These are phyloP conservation scores for Scheffersomyces lignosus DNA, from an alignment of 805 yeast species.

Conservation along the genomic window DNA sequence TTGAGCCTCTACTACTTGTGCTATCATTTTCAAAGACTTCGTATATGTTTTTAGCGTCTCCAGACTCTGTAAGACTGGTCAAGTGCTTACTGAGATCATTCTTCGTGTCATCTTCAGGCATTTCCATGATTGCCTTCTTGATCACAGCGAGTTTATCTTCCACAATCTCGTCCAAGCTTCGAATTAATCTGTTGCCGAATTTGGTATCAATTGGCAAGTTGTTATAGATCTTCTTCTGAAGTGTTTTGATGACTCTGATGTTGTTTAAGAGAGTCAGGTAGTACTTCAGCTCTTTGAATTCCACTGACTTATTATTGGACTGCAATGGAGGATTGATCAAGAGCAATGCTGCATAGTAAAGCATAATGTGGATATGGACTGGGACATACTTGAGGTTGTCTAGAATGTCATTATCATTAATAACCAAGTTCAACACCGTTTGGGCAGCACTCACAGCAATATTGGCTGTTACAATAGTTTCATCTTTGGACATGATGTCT, in stretches of 20 bases:
- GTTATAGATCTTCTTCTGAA: constrained; percentile 41
- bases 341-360: constrained; percentile 63
- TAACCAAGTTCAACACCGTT: constrained; percentile 57
- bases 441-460: constrained; percentile 65
- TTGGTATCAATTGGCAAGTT: constrained; percentile 54
- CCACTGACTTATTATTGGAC: constrained; percentile 20
- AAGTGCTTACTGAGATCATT: constrained; percentile 17
- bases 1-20: constrained; percentile 22
- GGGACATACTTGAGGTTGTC: constrained; percentile 63
- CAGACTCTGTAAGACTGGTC: constrained; percentile 9
- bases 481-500: constrained; percentile 33
- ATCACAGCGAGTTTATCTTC: constrained; percentile 24
- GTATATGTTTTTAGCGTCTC: constrained; percentile 10
- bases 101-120: constrained; percentile 16
- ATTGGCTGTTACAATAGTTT: constrained; percentile 37
- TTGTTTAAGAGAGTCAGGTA: constrained; percentile 33
- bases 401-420: constrained; percentile 58
- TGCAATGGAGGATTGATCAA: constrained; percentile 49
- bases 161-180: constrained; percentile 31
- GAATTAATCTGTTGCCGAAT: constrained; percentile 47
- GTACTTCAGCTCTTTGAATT: constrained; percentile 22
- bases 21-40: constrained; percentile 18
- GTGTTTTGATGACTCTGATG: constrained; percentile 41
- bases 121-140: constrained; percentile 16
- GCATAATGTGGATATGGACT: constrained; percentile 70